These are phyloP conservation scores for Hypholoma fasciculare DNA, from an alignment of 768 basidiomycete species.

Conservation along the genomic window DNA sequence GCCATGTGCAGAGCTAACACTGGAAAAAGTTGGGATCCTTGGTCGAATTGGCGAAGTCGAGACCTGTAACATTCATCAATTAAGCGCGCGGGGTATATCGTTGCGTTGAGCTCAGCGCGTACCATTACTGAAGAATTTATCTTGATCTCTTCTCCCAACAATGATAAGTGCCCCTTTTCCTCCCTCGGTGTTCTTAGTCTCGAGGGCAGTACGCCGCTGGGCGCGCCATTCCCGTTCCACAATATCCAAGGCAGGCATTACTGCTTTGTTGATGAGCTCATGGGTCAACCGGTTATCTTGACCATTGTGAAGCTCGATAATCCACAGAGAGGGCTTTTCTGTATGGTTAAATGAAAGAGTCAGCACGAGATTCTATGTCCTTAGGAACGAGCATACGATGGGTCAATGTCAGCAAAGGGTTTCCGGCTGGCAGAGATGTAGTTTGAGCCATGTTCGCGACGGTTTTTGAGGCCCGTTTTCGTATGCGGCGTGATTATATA, in stretches of 20 bases:
- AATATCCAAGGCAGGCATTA: slow-evolving; percentile 70
- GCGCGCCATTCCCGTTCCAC: slow-evolving; percentile 75
- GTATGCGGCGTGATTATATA: not conserved
- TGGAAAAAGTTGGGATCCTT: slow-evolving; percentile 64
- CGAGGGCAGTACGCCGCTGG: slow-evolving; percentile 44
- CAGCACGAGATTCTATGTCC: not conserved
- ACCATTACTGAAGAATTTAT: slow-evolving; percentile 91
- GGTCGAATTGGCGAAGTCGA: slow-evolving; percentile 57
- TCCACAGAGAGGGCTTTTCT: slow-evolving; percentile 68
- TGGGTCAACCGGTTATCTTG: slow-evolving; percentile 69
- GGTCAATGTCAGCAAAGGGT: slow-evolving; percentile 65
- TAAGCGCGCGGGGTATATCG: not conserved
- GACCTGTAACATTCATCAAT: slow-evolving; percentile 39
- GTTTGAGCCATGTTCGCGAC: slow-evolving; percentile 41
- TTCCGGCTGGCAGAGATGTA: slow-evolving; percentile 44
- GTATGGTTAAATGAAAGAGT: not conserved
- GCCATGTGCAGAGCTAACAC: slow-evolving; percentile 32
- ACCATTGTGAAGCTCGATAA: slow-evolving; percentile 81
- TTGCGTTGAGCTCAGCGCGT: slow-evolving; percentile 14
- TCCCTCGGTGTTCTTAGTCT: slow-evolving; percentile 45
- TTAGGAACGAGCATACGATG: slow-evolving; percentile 46
- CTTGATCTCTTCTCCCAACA: slow-evolving; percentile 70
- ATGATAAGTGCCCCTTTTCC: slow-evolving; percentile 76
- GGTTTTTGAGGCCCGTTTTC: not conserved
- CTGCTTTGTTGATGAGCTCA: slow-evolving; percentile 52